phyloP scores from a whole-genome alignment of 139 green algal species.

The Micromonas commoda region DNA sequence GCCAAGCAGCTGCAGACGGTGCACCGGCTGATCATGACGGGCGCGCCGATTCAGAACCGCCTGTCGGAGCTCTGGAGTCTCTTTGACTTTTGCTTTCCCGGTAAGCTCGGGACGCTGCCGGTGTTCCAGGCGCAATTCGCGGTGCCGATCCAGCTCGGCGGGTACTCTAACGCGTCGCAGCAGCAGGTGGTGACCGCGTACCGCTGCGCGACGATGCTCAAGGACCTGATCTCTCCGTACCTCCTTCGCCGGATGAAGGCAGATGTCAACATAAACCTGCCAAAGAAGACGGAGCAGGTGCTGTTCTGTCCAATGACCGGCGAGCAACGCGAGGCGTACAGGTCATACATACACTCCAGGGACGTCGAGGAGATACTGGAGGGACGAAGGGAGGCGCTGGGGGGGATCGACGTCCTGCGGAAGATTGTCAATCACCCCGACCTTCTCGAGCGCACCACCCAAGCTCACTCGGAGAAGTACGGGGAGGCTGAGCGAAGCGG shows the following conservation, averaged over 20 bases:
- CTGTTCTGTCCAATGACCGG: slow-evolving; percentile 83
- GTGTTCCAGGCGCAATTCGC: slow-evolving; percentile 93
- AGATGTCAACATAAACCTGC: slow-evolving; percentile 79
- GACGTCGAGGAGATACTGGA: slow-evolving; percentile 46
- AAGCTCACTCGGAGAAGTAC: slow-evolving; percentile 22
- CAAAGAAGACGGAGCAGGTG: slow-evolving; percentile 93
- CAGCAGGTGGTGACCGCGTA: slow-evolving; percentile 81
- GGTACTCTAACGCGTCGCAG: slow-evolving; percentile 74
- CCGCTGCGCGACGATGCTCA: slow-evolving; percentile 83
- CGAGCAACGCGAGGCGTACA: slow-evolving; percentile 84
- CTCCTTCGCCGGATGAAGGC: slow-evolving; percentile 86
- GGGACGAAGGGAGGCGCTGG: slow-evolving; percentile 60
- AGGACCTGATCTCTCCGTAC: slow-evolving; percentile 92
- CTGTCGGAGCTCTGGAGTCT: slow-evolving; percentile 94
- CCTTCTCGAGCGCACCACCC: slow-evolving; percentile 67
- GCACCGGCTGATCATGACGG: slow-evolving; percentile 81
- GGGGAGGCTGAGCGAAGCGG: slow-evolving; percentile 52
- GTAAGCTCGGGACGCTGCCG: slow-evolving; percentile 90
- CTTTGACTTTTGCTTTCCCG: slow-evolving; percentile 98
- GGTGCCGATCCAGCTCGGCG: slow-evolving; percentile 83
- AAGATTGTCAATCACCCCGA: slow-evolving; percentile 99
- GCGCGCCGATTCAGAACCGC: slow-evolving; percentile 91
- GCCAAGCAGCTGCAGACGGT: slow-evolving; percentile 59
- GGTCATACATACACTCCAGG: slow-evolving; percentile 28
- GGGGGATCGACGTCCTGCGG: slow-evolving; percentile 88